phyloP scores from a whole-genome alignment of 192 early-diverging fungal genomes.

The Coemansia sp. region DNA sequence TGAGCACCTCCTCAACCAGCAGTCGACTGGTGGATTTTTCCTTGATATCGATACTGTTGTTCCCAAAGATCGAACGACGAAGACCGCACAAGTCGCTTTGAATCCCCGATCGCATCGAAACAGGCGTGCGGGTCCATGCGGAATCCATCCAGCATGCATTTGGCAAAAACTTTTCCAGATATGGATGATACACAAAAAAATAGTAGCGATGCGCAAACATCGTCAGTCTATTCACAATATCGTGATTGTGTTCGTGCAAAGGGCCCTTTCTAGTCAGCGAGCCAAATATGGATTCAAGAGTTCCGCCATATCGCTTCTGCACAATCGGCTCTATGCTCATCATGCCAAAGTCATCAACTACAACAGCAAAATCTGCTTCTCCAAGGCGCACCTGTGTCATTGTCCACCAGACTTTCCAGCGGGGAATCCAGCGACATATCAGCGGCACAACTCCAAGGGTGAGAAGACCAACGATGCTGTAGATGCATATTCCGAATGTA shows the following conservation, averaged over 20 bases:
- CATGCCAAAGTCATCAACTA: slow-evolving; percentile 71
- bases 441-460: slow-evolving; percentile 74
- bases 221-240: slow-evolving; percentile 33
- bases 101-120: slow-evolving; percentile 55
- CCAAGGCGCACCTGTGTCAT: slow-evolving; percentile 64
- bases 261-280: slow-evolving; percentile 41
- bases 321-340: slow-evolving; percentile 56
- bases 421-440: slow-evolving; percentile 83
- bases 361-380: slow-evolving; percentile 71
- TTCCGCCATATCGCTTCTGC: slow-evolving; percentile 64
- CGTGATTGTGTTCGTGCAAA: slow-evolving; percentile 34
- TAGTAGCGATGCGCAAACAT: slow-evolving; percentile 57
- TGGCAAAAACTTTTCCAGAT: slow-evolving; percentile 47
- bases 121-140: slow-evolving; percentile 42
- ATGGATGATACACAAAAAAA: slow-evolving; percentile 55
- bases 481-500: slow-evolving; percentile 56
- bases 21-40: slow-evolving; percentile 64
- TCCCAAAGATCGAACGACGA: slow-evolving; percentile 68
- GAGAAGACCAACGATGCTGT: slow-evolving; percentile 64
- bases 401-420: slow-evolving; percentile 69
- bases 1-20: slow-evolving; percentile 71
- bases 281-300: slow-evolving; percentile 69
- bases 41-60: slow-evolving; percentile 72
- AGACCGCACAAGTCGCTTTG: slow-evolving; percentile 55
- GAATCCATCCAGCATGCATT: slow-evolving; percentile 55